Evolutionary conservation across 176 grass and related monocot genomes (phyloP).

Genomic region (Hsuehochloa calcarea): DNA sequence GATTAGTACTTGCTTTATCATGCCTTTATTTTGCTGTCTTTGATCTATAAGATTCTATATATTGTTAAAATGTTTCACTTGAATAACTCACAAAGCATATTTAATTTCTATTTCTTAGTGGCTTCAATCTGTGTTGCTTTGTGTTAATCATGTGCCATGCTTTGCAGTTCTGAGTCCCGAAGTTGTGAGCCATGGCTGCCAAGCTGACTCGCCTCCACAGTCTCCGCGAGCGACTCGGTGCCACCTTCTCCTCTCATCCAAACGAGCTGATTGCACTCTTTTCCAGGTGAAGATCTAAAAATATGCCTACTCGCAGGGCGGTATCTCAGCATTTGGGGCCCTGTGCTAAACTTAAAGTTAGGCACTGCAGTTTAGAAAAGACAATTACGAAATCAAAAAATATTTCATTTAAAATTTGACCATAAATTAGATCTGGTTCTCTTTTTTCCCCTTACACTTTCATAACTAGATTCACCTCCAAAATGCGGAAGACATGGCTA

Average conservation of each 20-base stretch:
- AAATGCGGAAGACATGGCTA: too few relatives aligned
- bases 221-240: constrained; percentile 67
- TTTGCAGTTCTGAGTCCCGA: constrained; percentile 32
- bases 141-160: neutral
- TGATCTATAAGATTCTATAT: neutral
- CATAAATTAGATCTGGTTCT: too few relatives aligned
- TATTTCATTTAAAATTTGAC: too few relatives aligned
- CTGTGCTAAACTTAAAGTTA: too few relatives aligned
- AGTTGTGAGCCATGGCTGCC: constrained; percentile 54
- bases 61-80: neutral
- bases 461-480: too few relatives aligned
- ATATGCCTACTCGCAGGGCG: neutral
- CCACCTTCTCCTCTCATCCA: constrained; percentile 78
- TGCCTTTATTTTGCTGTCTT: neutral
- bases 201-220: constrained; percentile 88
- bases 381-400: too few relatives aligned
- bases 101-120: neutral
- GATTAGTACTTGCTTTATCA: constrained; percentile 2
- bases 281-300: constrained; percentile 54
- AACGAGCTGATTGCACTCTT: constrained; percentile 98
- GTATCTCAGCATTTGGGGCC: too few relatives aligned
- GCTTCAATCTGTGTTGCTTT: neutral
- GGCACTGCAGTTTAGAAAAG: too few relatives aligned
- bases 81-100: neutral
- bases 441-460: too few relatives aligned